Conservation (phyloP, 192 early-diverging fungal genomes). For the Backusella macrospora region DNA sequence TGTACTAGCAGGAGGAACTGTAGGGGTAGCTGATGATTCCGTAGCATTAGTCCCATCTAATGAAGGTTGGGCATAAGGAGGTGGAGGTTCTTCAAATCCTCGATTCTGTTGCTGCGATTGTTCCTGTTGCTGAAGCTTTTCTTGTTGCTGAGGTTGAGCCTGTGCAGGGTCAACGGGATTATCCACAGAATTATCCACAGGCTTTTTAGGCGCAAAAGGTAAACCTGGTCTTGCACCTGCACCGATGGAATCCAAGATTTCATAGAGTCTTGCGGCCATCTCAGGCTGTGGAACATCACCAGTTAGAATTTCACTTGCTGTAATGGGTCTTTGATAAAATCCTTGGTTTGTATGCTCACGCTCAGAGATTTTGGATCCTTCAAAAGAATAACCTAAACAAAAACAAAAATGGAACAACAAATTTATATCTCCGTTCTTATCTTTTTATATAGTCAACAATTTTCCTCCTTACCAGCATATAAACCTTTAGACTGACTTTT, state of each 20-base stretch:
- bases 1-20: neutral
- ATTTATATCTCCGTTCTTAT: neutral
- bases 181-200: neutral
- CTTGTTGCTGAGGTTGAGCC: conserved; percentile 1
- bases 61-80: neutral
- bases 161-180: too few species aligned
- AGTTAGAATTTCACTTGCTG: conserved; percentile 25
- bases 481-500: conserved; percentile 27
- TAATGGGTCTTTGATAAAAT: conserved; percentile 30
- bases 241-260: conserved; percentile 54
- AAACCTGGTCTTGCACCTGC: conserved; percentile 22
- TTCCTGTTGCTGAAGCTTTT: neutral
- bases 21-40: neutral
- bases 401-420: neutral
- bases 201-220: conserved; percentile 21
- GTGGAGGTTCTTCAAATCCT: conserved; percentile 13
- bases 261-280: conserved; percentile 72
- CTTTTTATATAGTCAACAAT: neutral
- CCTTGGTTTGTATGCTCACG: conserved; percentile 18
- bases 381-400: conserved; percentile 30
- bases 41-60: neutral
- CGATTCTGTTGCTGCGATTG: neutral
- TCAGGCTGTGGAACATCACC: conserved; percentile 64
- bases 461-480: conserved; percentile 9
- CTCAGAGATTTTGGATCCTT: conserved; percentile 32